Conservation (phyloP, 2,329 filamentous ascomycete species). For the Monilinia laxa region DNA sequence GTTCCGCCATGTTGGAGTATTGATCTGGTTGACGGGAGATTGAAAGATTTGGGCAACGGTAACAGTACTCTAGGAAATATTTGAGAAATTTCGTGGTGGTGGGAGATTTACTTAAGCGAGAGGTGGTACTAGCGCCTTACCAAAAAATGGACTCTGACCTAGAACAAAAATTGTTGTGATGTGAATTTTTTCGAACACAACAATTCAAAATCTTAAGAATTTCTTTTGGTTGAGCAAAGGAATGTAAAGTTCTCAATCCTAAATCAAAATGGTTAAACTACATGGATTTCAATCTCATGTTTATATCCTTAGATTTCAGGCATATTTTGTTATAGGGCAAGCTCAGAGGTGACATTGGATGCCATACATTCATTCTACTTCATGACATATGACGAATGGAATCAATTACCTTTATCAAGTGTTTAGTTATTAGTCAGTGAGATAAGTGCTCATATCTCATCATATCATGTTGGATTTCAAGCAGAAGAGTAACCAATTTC, state of each 20-base stretch:
- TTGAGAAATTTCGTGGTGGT: slow-evolving; percentile 23
- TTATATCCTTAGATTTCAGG: slow-evolving; percentile 19
- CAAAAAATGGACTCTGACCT: slow-evolving; percentile 13
- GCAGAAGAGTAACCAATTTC: background rate
- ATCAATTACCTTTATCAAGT: background rate
- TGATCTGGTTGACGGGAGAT: slow-evolving; percentile 30
- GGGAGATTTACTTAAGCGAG: slow-evolving; percentile 25
- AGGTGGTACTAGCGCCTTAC: slow-evolving; percentile 17
- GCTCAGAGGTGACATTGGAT: background rate
- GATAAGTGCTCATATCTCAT: slow-evolving; percentile 8
- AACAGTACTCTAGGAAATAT: slow-evolving; percentile 17
- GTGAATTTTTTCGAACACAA: slow-evolving; percentile 1
- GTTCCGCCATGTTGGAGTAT: slow-evolving; percentile 40
- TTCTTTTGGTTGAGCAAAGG: background rate
- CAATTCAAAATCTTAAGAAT: background rate
- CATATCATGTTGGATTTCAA: background rate
- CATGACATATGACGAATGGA: background rate
- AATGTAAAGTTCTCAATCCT: background rate
- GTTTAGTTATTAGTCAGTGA: background rate
- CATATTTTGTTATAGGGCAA: slow-evolving; percentile 6
- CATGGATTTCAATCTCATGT: background rate
- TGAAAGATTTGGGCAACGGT: slow-evolving; percentile 22
- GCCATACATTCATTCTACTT: background rate
- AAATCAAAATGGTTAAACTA: background rate
- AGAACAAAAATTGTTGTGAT: background rate